Conservation (phyloP, 2,329 filamentous ascomycete genomes). For the Penicillium sp. region DNA sequence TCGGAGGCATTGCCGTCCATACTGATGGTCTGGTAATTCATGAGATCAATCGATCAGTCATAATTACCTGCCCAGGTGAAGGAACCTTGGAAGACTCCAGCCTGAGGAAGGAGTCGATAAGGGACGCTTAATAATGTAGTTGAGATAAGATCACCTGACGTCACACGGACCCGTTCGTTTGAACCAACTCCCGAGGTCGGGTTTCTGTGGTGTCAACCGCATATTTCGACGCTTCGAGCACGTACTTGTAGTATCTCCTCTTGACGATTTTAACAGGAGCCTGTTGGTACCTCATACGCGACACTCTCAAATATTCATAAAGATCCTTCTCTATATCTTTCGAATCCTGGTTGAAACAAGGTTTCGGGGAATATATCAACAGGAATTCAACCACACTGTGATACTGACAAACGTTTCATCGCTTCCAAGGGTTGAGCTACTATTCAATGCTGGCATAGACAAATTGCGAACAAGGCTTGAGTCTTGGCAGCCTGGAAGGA, state of each 20-base stretch:
- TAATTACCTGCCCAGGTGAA: neutral
- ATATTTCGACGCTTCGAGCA: no score
- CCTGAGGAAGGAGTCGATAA: constrained; percentile 13
- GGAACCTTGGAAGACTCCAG: neutral
- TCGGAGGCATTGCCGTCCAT: constrained; percentile 32
- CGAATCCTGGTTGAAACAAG: no score
- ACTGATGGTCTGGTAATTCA: constrained; percentile 41
- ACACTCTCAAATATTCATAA: no score
- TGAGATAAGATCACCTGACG: constrained; percentile 27
- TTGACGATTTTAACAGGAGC: no score
- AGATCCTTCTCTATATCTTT: no score
- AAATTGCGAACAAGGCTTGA: neutral
- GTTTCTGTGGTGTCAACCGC: neutral
- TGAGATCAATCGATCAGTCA: constrained; percentile 19
- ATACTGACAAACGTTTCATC: no score
- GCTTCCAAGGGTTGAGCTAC: no score
- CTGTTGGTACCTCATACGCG: no score
- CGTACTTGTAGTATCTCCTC: no score
- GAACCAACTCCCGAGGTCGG: neutral
- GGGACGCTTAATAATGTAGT: constrained; percentile 15
- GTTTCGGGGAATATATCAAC: no score
- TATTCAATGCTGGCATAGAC: no score
- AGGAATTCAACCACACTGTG: no score
- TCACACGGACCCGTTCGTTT: constrained; percentile 4
- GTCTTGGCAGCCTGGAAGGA: neutral